These are phyloP conservation scores for Deuterostichococcus epilithicus DNA, from an alignment of 139 green algal genomes.

Conservation along the genomic window DNA sequence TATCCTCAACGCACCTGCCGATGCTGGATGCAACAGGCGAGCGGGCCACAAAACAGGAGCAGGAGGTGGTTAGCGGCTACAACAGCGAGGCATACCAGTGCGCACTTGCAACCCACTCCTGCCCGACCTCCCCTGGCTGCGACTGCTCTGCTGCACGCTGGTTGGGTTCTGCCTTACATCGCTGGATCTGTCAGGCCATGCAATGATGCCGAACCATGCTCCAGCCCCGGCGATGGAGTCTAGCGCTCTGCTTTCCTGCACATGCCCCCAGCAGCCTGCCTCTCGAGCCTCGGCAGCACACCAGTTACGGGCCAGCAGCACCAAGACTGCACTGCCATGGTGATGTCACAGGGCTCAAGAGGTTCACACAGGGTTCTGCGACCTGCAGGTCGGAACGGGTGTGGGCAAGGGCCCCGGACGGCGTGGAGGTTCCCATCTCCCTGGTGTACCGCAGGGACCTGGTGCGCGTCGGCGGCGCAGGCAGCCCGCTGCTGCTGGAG, in stretches of 20 bases:
- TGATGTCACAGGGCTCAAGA: no score
- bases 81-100: conserved; percentile 18
- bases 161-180: no score
- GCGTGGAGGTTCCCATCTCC: conserved; percentile 52
- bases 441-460: conserved; percentile 66
- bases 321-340: no score
- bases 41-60: background rate
- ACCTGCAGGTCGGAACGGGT: background rate
- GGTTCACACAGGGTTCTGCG: no score
- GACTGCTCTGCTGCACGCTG: no score
- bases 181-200: no score
- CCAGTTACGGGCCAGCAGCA: no score
- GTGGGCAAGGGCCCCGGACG: background rate
- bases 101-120: background rate
- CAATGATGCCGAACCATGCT: no score
- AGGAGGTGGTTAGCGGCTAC: conserved; percentile 21
- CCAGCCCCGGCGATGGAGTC: no score
- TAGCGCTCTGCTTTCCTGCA: no score
- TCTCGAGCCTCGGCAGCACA: no score
- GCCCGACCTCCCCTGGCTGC: background rate
- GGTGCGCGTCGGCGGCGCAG: conserved; percentile 54
- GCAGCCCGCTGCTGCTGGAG: conserved; percentile 47
- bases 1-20: background rate
- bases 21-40: conserved; percentile 15
- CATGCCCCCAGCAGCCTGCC: no score